Percentiles rank a stretch among this genome's conserved stretches.
These are phyloP conservation scores for Dryadomyces sulphureus DNA, from an alignment of 2,329 filamentous ascomycete species.

Conservation along the genomic window DNA sequence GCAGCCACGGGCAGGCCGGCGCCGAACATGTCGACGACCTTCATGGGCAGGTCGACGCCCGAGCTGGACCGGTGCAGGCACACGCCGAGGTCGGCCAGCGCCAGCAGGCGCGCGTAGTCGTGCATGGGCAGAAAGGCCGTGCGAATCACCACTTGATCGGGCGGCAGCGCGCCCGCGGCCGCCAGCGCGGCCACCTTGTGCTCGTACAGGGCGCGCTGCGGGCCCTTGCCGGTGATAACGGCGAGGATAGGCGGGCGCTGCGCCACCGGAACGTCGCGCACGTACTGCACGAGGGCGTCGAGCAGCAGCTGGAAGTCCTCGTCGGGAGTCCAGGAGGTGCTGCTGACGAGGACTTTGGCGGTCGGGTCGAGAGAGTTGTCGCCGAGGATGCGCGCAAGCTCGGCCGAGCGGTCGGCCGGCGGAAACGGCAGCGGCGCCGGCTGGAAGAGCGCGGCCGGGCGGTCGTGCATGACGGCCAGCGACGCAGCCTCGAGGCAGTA, in stretches of 20 bases:
- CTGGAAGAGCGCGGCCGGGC: slow-evolving; percentile 69
- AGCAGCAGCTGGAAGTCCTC: slow-evolving; percentile 88
- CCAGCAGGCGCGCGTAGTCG: slow-evolving; percentile 75
- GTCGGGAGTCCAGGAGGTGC: slow-evolving; percentile 93
- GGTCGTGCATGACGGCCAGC: slow-evolving; percentile 70
- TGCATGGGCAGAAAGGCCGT: slow-evolving; percentile 75
- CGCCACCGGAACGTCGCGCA: background rate
- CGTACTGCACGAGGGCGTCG: slow-evolving; percentile 61
- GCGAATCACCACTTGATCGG: slow-evolving; percentile 56
- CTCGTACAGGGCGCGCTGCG: slow-evolving; percentile 65
- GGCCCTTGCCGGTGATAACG: slow-evolving; percentile 90
- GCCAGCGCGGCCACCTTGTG: slow-evolving; percentile 47
- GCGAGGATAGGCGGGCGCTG: slow-evolving; percentile 54
- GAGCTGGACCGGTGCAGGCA: slow-evolving; percentile 88
- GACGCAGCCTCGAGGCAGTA: slow-evolving; percentile 40
- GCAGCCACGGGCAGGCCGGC: slow-evolving; percentile 81
- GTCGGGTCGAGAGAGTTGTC: background rate
- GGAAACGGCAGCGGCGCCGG: slow-evolving; percentile 18
- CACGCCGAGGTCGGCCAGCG: slow-evolving; percentile 75
- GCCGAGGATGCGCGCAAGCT: slow-evolving; percentile 5
- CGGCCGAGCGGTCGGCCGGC: background rate
- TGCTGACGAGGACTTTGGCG: slow-evolving; percentile 57
- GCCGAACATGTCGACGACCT: slow-evolving; percentile 98
- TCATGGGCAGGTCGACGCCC: slow-evolving; percentile 95
- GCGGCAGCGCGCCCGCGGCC: slow-evolving; percentile 45